Conservation (phyloP, 768 basidiomycete genomes). For the Neoboletus subvelutipes region DNA sequence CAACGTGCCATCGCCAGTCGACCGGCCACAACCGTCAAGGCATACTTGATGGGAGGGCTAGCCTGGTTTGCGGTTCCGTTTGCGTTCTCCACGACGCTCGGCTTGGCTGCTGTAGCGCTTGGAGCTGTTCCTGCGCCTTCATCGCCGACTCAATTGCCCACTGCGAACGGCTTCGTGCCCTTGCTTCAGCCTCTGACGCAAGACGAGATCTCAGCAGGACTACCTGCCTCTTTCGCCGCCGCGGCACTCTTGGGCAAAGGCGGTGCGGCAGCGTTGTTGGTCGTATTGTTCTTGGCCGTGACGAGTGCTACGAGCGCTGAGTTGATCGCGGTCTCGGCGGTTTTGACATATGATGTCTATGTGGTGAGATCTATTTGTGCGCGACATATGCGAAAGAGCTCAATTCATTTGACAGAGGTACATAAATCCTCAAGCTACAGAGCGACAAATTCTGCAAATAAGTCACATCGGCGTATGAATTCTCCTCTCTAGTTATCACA, state of each 20-base stretch:
- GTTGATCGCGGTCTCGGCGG: conserved; percentile 83
- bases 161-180: conserved; percentile 46
- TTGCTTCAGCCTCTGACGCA: conserved; percentile 44
- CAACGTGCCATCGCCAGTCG: conserved; percentile 87
- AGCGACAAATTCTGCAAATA: conserved; percentile 64
- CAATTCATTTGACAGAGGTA: conserved; percentile 48
- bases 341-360: conserved; percentile 86
- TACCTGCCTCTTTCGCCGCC: conserved; percentile 83
- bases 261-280: conserved; percentile 75
- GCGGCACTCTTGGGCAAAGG: conserved; percentile 75
- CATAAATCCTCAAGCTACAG: conserved; percentile 79
- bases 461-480: conserved; percentile 61
- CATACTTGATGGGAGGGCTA: conserved; percentile 84
- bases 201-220: conserved; percentile 81
- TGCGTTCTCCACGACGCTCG: conserved; percentile 82
- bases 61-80: conserved; percentile 94
- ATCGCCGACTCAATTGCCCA: conserved; percentile 39
- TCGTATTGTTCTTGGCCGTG: conserved; percentile 85
- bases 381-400: background rate
- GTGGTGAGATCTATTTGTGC: conserved; percentile 43
- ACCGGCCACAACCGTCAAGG: conserved; percentile 85
- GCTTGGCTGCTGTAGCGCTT: conserved; percentile 84
- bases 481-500: background rate
- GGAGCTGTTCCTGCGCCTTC: conserved; percentile 39
- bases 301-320: conserved; percentile 87